Percentiles rank a stretch among this genome's conserved stretches.
These are phyloP conservation scores for Pyracantha coccinea DNA, from an alignment of 331 rosid genomes.

Conservation along the genomic window DNA sequence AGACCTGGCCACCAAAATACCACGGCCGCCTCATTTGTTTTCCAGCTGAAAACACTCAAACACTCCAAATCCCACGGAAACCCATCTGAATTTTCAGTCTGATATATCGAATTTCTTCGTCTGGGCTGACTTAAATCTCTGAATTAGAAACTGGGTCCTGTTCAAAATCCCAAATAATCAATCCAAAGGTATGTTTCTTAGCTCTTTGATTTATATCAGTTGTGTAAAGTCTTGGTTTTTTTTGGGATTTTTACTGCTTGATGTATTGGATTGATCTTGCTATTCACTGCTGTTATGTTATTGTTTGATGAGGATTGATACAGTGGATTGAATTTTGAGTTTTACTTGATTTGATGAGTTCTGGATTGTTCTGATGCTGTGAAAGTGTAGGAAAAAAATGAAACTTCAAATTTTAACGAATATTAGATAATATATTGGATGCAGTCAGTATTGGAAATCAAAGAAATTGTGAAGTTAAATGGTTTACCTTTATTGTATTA, in stretches of 20 bases:
- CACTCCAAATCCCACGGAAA: not conserved
- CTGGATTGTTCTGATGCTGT: not conserved
- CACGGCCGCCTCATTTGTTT: conserved; percentile 20
- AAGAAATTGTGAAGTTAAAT: not conserved
- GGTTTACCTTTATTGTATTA: not conserved
- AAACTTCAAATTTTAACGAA: not conserved
- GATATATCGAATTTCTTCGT: conserved; percentile 7
- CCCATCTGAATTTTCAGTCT: not conserved
- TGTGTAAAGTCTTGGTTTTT: not conserved
- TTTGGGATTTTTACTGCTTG: not conserved
- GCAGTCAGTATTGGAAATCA: not conserved
- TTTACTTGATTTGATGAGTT: not conserved
- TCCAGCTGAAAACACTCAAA: not conserved
- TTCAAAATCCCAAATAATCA: not conserved
- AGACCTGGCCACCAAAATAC: not conserved
- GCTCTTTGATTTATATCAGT: not conserved
- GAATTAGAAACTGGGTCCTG: conserved; percentile 13
- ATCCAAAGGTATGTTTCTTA: conserved; percentile 22
- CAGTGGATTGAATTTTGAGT: not conserved
- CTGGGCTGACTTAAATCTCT: conserved; percentile 18
- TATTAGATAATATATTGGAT: not conserved
- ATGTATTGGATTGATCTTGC: not conserved
- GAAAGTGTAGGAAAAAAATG: not conserved
- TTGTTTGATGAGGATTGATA: not conserved
- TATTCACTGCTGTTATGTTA: not conserved